phyloP scores from a whole-genome alignment of 345 rosid genomes.

The Brassica incana region DNA sequence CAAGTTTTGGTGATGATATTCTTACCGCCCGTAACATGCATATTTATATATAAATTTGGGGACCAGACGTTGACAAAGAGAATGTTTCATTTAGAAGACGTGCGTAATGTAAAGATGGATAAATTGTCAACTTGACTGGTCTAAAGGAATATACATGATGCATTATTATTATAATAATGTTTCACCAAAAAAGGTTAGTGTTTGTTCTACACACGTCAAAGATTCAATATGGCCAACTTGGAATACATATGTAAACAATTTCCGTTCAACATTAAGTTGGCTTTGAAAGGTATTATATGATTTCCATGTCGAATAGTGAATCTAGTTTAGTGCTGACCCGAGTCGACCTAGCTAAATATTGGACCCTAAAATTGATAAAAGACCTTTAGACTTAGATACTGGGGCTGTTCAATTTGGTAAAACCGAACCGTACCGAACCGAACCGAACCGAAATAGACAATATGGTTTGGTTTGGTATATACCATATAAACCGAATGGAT shows the following conservation, averaged over 20 bases:
- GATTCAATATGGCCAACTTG: not conserved
- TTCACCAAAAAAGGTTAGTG: not conserved
- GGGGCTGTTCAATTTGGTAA: no score
- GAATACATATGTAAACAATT: not conserved
- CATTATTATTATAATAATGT: not conserved
- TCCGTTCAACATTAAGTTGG: not conserved
- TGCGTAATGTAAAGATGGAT: not conserved
- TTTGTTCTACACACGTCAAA: slow-evolving; percentile 26
- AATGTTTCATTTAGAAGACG: slow-evolving; percentile 19
- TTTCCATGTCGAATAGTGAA: not conserved
- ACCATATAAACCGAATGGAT: no score
- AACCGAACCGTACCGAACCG: no score
- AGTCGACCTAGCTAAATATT: no score
- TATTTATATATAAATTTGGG: slow-evolving; percentile 16
- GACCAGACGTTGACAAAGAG: slow-evolving; percentile 1
- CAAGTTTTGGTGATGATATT: slow-evolving; percentile 17
- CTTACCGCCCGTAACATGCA: not conserved
- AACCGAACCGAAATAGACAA: no score
- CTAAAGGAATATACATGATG: not conserved
- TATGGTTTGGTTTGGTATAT: no score
- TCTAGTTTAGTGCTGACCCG: not conserved
- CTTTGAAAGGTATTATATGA: no score
- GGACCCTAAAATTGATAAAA: no score
- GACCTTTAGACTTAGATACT: no score
- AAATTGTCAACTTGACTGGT: slow-evolving; percentile 1